Evolutionary conservation across 805 yeast species (phyloP), one percentile per base, ranked within the genome.

Genomic region (Hagleromyces aurorensis): DNA sequence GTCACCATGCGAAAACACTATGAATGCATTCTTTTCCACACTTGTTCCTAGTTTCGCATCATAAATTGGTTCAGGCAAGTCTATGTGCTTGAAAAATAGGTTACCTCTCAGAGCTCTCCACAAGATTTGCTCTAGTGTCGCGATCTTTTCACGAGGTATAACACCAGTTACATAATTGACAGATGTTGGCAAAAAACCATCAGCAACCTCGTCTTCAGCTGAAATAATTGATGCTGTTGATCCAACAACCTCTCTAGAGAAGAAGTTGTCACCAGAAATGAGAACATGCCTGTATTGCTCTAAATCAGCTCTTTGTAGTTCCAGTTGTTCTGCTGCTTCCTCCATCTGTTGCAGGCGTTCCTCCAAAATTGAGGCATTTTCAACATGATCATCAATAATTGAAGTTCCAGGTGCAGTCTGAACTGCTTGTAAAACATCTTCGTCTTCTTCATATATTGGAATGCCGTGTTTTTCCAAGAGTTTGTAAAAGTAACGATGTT

Each of bases 21-120:
- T 72, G 44, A 79, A 78, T 9, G 78, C 68, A 48, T 68, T 70
- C 45, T 77, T 78, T 33, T 58, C 65, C 16, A 73, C 67, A 31
- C 55, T 59, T 10, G 61, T 55, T 41, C 70, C 69, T 4, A 69
- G 40, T 37, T 70, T 69, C 9, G 70, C 51, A 43, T 78, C 83
- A 46, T 67, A 78, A 30, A 78, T 54, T 20, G 70, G 66, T 40
- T 70, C 72, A 1, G 62, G 57, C 35, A 78, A 61, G 45, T 74
- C 82, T 23, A 68, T 62, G 25, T 73, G 65, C 36, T 71, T 71
- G 50, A 77, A 70, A 48, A 65, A 75, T 45, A 79, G 64, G 46
- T 79, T 79, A 55, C 86, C 86, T 57, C 86, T 69, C 43, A 78
- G 64, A 9, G 70, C 74, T 61, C 87, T 69, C 86, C 86, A 79